Evolutionary conservation across 371 early-diverging fungal species (phyloP).

Genomic region (Conidiobolus incongruus): DNA sequence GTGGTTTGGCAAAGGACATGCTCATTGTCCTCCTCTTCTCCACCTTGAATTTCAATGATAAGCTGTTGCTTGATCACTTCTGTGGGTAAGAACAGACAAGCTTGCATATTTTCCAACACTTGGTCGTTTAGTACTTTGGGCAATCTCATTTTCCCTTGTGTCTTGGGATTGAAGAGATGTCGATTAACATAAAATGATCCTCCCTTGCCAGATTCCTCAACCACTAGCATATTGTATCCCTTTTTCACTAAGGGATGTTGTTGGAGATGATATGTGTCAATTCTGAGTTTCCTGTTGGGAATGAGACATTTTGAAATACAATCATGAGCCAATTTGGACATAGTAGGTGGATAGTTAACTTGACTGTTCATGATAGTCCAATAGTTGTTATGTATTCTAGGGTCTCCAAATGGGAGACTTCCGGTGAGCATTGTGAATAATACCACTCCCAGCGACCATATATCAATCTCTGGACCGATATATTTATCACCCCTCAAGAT

Average conservation of each 20-base stretch:
- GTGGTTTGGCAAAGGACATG: no score
- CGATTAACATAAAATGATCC: no score
- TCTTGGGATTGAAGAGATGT: no score
- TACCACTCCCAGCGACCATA: conserved; percentile 6
- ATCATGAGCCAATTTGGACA: neutral
- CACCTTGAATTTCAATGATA: no score
- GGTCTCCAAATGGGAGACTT: conserved; percentile 4
- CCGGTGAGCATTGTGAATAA: conserved; percentile 5
- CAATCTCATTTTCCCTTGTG: no score
- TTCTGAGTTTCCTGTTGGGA: neutral
- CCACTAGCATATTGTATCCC: neutral
- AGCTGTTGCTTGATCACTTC: neutral
- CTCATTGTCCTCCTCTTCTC: no score
- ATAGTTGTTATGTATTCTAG: neutral
- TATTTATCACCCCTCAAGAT: conserved; percentile 1
- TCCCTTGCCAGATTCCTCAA: neutral
- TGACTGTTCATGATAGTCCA: neutral
- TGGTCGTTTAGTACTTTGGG: neutral
- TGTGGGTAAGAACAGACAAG: neutral
- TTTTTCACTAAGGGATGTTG: neutral
- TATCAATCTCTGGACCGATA: conserved; percentile 16
- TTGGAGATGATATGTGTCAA: neutral
- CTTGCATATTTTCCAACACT: neutral
- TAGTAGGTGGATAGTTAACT: neutral
- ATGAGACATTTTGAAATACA: neutral